phyloP scores from a whole-genome alignment of 768 basidiomycete genomes.

The Russula emetica region DNA sequence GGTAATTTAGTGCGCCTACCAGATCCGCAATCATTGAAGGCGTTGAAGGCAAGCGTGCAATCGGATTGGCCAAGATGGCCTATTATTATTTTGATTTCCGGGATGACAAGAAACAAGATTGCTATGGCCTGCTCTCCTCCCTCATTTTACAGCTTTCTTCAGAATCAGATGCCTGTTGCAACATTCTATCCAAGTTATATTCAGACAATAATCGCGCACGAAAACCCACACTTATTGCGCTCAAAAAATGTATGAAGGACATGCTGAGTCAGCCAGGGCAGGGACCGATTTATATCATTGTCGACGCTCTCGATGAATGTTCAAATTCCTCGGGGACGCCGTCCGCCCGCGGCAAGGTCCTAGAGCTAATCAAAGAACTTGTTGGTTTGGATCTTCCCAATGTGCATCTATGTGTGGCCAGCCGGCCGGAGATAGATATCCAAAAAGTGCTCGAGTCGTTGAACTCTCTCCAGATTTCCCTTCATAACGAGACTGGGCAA shows the following conservation, averaged over 20 bases:
- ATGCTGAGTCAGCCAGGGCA: background rate
- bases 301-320: slow-evolving; percentile 14
- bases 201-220: background rate
- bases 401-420: background rate
- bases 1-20: background rate
- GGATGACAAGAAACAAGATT: background rate
- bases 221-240: background rate
- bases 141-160: slow-evolving; percentile 5
- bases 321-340: background rate
- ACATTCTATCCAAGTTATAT: slow-evolving; percentile 3
- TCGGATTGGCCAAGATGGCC: background rate
- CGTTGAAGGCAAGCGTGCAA: background rate
- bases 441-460: background rate
- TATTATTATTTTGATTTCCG: slow-evolving; percentile 9
- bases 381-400: background rate
- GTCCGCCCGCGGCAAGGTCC: slow-evolving; percentile 6
- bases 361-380: background rate
- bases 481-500: background rate
- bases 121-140: slow-evolving; percentile 1
- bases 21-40: slow-evolving; percentile 15
- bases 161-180: background rate
- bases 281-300: background rate
- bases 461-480: background rate
- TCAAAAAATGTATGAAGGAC: background rate
- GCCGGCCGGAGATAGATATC: slow-evolving; percentile 6